Base-by-base conservation (phyloP, 2,329 filamentous ascomycete species). In the Clarireedia monteithiana region DNA sequence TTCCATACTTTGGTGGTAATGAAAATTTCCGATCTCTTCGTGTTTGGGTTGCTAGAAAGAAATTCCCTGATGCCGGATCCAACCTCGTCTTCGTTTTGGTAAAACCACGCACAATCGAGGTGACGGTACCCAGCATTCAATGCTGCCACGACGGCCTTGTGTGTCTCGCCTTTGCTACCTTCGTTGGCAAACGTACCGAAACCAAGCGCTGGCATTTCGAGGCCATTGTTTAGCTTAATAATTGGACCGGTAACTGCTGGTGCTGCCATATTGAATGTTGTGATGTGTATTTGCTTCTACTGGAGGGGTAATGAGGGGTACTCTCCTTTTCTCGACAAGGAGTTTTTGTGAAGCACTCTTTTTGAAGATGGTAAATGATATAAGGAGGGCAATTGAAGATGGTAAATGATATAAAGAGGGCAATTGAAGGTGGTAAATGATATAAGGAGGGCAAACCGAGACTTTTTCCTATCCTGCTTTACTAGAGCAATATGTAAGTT, bases 71-170 rank as follows among this genome's bases (percentile, higher is more conserved):
- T 78, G 7, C 86, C 89, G 67, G 84, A 74, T 60, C 90, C 90
- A n/a, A 95, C 89, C 70, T 92, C 88, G 46, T 85, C 79, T 72
- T 95, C 90, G 70, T 95, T 91, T 64, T 78, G 82, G 72, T 90
- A 90, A 73, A 84, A 87, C 76, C 85, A 89, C 3, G 87, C 85
- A 62, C 83, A 81, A 73, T 91, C 87, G 64, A 91, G 78, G 60
- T 82, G 77, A 64, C 73, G 73, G 69, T 85, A 90, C 24, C 85
- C 86, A 14, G 82, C 71, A 51, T 80, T 77, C 61, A 90, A 82
- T 36, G 88, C 86, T 55, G 72, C 75, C 58, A 85, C 78, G 15
- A 77, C 72, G 5, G 70, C 69, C 48, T 70, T 64, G 59, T 78
- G 72, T 42, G 73, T 68, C 48, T 67, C 72, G 48, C 74, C 69